These are phyloP conservation scores for Apiotrichum sp. DNA, from an alignment of 1,284 basidiomycete species.

Conservation along the genomic window DNA sequence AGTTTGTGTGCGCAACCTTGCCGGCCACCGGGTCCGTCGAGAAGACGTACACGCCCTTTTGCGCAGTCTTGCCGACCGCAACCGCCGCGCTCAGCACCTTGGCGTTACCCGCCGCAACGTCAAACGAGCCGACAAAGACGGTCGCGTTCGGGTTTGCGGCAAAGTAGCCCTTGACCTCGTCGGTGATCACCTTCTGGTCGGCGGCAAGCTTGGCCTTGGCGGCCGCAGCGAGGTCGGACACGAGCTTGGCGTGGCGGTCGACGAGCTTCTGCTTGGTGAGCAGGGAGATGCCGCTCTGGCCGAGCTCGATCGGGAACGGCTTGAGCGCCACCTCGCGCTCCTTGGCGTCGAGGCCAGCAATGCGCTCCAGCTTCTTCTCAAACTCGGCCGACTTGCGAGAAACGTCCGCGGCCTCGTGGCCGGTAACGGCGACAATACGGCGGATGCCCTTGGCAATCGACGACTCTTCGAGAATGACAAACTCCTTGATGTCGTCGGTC, in stretches of 20 bases:
- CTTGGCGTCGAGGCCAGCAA: constrained; percentile 63
- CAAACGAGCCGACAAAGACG: constrained; percentile 63
- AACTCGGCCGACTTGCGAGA: constrained; percentile 65
- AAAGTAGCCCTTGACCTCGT: constrained; percentile 66
- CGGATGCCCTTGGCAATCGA: constrained; percentile 98
- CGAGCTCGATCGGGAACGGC: constrained; percentile 78
- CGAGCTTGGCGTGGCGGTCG: constrained; percentile 63
- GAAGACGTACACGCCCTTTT: constrained; percentile 84
- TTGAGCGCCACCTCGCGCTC: constrained; percentile 83
- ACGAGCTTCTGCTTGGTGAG: constrained; percentile 74
- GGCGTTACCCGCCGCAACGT: constrained; percentile 61
- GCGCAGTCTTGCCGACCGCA: constrained; percentile 65
- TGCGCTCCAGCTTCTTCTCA: constrained; percentile 58
- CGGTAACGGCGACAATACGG: constrained; percentile 88
- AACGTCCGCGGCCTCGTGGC: constrained; percentile 81
- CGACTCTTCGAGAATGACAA: constrained; percentile 90
- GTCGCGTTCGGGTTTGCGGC: constrained; percentile 64
- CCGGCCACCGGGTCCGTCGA: constrained; percentile 58
- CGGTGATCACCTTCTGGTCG: constrained; percentile 70
- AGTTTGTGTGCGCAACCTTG: constrained; percentile 86
- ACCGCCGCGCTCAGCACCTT: constrained; percentile 61
- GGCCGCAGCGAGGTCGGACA: constrained; percentile 79
- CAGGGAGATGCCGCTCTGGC: constrained; percentile 80
- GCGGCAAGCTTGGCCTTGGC: constrained; percentile 74
- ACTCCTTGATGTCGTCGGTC: constrained; percentile 93